Evolutionary conservation across 805 yeast species (phyloP), one percentile per base, ranked within the genome.

Genomic region (Candida taoyuanica): DNA sequence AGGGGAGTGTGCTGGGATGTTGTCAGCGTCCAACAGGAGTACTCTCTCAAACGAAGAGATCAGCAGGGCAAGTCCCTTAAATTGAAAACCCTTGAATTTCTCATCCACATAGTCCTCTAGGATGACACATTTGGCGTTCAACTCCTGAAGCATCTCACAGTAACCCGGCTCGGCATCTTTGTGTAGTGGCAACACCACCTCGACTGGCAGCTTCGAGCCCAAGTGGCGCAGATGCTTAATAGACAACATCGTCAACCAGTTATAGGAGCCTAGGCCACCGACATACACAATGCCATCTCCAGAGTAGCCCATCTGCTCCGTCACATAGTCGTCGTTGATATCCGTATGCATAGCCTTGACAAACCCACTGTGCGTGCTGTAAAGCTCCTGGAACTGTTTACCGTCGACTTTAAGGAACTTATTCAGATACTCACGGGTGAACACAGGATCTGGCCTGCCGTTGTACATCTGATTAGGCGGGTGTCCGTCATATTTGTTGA

Each of bases 21-120:
- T 78, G 58, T 85, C 95, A 27, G 89, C 76, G 55, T 86, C 96
- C 50, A 85, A 60, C 32, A 85, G 63, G 47, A 85, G 65, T 11
- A 82, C 78, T 51, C 82, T 76, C 46, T 83, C 81, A 57, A 85
- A 86, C 28, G 80, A 70, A 0, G 94, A 83, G 13, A 81, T 77
- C 42, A 85, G 61, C 27, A 86, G 53, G 0, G 95, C 86, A 42
- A 85, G 64, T 0, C 80, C 70, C 58, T 85, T 85, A 53, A 71
- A 73, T 47, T 83, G 89, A 58, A 78, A 85, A 13, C 81, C 82
- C 36, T 69, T 65, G 34, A 85, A 71, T 23, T 67, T 64, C 39
- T 78, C 73, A 36, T 66, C 71, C 42, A 82, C 67, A 13, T 79
- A 71, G 39, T 78, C 76, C 14, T 71, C 68, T 61, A 85, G 63